phyloP scores from a whole-genome alignment of 169 alveolate genomes.

The Eimeria praecox region DNA sequence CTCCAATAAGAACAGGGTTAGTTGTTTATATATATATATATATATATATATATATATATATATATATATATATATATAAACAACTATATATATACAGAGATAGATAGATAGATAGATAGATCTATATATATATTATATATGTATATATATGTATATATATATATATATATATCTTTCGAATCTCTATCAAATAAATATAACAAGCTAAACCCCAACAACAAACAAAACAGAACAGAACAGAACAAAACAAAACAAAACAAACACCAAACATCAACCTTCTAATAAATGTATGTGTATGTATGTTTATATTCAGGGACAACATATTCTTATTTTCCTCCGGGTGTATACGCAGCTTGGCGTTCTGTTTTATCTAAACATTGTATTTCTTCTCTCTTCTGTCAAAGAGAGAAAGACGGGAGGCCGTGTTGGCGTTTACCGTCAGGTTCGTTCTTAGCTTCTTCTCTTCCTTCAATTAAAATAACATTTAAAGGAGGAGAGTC shows the following conservation, averaged over 20 bases:
- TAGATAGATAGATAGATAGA: no score
- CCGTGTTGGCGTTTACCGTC: constrained; percentile 70
- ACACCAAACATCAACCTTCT: neutral
- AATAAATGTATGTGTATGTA: neutral
- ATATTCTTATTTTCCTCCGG: constrained; percentile 73
- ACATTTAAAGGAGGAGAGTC: neutral
- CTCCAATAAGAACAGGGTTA: no score
- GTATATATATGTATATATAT: no score
- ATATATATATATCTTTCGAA: no score
- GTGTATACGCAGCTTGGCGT: constrained; percentile 52
- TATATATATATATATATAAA: no score
- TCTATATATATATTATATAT: no score
- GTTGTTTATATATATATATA: no score
- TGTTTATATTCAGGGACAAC: constrained; percentile 40
- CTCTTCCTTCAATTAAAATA: constrained; percentile 42
- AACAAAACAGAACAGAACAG: no score
- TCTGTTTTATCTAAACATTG: neutral
- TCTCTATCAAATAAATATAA: no score
- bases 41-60: no score
- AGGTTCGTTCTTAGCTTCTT: neutral
- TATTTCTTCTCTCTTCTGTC: constrained; percentile 34
- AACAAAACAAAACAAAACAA: neutral
- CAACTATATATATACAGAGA: no score
- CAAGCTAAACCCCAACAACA: no score
- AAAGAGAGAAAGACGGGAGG: constrained; percentile 65